Conservation (phyloP, 768 basidiomycete genomes). For the Podaxis sp. region DNA sequence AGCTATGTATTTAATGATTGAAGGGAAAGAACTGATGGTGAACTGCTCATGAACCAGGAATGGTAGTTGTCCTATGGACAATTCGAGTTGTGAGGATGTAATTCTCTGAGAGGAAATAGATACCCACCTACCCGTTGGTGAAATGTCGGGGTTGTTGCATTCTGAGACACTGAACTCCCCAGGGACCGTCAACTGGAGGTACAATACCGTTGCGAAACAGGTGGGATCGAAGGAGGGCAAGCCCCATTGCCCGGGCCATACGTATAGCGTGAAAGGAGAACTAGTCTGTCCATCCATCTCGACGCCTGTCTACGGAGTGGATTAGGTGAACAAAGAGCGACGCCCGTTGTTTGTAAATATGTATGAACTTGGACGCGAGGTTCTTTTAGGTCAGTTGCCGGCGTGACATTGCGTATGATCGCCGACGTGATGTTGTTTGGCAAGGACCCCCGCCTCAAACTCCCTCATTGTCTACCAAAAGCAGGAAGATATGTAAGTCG, state of each 20-base stretch:
- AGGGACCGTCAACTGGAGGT: slow-evolving; percentile 67
- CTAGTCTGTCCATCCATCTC: not conserved
- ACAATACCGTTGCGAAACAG: slow-evolving; percentile 64
- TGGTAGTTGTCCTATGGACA: slow-evolving; percentile 63
- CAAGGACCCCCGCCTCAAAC: not conserved
- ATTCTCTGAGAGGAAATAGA: not conserved
- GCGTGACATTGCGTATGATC: not conserved
- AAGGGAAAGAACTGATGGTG: slow-evolving; percentile 47
- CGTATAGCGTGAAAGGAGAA: slow-evolving; percentile 41
- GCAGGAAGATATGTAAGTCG: not conserved
- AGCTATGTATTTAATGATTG: slow-evolving; percentile 67
- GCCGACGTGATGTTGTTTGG: slow-evolving; percentile 1
- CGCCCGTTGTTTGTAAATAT: not conserved
- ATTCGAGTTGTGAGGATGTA: slow-evolving; percentile 13
- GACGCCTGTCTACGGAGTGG: not conserved
- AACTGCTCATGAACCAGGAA: slow-evolving; percentile 62
- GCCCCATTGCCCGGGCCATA: slow-evolving; percentile 71
- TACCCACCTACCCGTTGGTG: slow-evolving; percentile 65
- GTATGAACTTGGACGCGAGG: not conserved
- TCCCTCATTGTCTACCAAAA: slow-evolving; percentile 13
- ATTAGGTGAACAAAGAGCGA: not conserved
- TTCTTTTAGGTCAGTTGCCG: not conserved
- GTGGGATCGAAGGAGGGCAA: slow-evolving; percentile 66
- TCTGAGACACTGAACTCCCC: slow-evolving; percentile 63
- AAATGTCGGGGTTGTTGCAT: slow-evolving; percentile 67